phyloP scores from a whole-genome alignment of 768 basidiomycete genomes.

The Panaeolus papilionaceus region DNA sequence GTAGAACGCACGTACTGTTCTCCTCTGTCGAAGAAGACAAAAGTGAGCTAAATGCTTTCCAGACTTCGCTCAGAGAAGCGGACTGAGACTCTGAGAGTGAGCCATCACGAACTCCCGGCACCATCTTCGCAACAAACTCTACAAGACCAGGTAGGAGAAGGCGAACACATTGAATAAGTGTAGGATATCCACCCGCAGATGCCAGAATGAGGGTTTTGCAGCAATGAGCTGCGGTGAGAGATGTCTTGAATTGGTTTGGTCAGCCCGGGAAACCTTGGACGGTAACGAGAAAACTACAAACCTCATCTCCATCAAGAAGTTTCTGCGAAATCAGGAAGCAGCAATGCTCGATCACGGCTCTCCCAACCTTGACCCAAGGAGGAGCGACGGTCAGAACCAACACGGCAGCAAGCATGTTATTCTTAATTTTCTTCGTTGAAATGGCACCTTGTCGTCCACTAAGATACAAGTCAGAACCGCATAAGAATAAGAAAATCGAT shows the following conservation, averaged over 20 bases:
- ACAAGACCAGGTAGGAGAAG: slow-evolving; percentile 83
- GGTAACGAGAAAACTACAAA: slow-evolving; percentile 35
- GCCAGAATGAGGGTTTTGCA: slow-evolving; percentile 83
- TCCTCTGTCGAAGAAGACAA: slow-evolving; percentile 61
- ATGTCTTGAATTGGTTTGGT: slow-evolving; percentile 52
- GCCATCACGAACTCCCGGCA: slow-evolving; percentile 64
- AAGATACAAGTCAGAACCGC: slow-evolving; percentile 17
- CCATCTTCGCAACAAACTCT: slow-evolving; percentile 76
- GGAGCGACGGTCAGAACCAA: slow-evolving; percentile 86
- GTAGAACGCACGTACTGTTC: slow-evolving; percentile 55
- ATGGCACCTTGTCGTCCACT: slow-evolving; percentile 84
- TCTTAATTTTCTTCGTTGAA: slow-evolving; percentile 85
- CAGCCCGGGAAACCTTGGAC: background rate
- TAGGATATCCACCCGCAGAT: slow-evolving; percentile 65
- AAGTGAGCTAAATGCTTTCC: slow-evolving; percentile 79
- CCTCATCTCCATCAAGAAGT: slow-evolving; percentile 72
- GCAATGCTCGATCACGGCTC: slow-evolving; percentile 79
- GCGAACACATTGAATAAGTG: slow-evolving; percentile 74
- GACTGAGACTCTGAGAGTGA: slow-evolving; percentile 60
- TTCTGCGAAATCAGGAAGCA: slow-evolving; percentile 88
- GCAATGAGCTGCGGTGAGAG: slow-evolving; percentile 90
- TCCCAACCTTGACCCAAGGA: slow-evolving; percentile 66
- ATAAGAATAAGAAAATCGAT: background rate
- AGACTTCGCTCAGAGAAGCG: slow-evolving; percentile 75
- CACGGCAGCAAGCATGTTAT: slow-evolving; percentile 86